Base-by-base conservation (phyloP, 352 stramenopile genomes). In the Pythium guiyangense region DNA sequence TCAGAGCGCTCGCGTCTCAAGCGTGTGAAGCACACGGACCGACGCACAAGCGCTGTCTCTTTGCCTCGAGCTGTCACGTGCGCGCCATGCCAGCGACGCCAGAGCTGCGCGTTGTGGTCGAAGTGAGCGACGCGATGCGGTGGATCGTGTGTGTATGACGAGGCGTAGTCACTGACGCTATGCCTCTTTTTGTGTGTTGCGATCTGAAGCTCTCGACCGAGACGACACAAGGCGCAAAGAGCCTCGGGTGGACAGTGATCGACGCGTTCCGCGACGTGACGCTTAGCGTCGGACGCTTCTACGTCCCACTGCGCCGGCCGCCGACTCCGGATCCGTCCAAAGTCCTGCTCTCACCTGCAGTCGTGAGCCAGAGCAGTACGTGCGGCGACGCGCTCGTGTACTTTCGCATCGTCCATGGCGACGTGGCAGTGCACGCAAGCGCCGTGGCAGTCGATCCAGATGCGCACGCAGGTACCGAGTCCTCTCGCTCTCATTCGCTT, bases 241-340 rank as follows among this genome's bases (percentile, higher is more conserved):
- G 54, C 43, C 48, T 84, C 31, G 76, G 72, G 18, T 84, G 76
- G 76, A 76, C 65, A 43, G 65, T 50, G 0, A 57, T 81, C 22
- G 58, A 72, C 2, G 40, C 83, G 0, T 86, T 86, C 49, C 55
- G 44, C 27, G 60, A 64, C 4, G 18, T 69, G 35, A 35, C 22
- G 45, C 46, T 80, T 42, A 27, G 22, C 25, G 49, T 50, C 22
- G 74, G 76, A 1, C 66, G 49, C 35, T 72, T 79, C 39, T 79
- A 78, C 34, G 56, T 83, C 39, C 64, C 64, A 12, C 54, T 86
- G 39, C 77, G 60, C 26, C 54, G 61, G n/a, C 67, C 74, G 34
- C 66, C 68, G 12, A 66, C 76, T 50, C 72, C 72, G 10, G 72
- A 83, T 48, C 71, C 73, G 10, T 69, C 62, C 4, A 79, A 78